A percentile compares a stretch with the other conserved stretches of the same genome.
Conservation (phyloP, 805 yeast genomes). For the Candida coquimbonensis region DNA sequence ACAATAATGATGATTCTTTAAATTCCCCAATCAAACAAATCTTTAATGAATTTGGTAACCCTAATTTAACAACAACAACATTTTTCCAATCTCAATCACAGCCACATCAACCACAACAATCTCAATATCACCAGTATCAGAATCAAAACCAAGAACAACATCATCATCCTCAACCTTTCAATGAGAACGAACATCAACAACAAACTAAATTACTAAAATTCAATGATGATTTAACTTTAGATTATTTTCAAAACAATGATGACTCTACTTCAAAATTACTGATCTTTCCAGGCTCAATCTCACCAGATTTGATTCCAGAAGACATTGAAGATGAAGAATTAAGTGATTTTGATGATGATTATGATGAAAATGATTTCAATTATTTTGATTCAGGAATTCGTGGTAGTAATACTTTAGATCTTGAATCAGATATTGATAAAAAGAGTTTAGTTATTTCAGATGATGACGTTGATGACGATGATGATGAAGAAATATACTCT, state of each 20-base stretch:
- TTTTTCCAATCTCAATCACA: not conserved
- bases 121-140: not conserved
- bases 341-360: conserved; percentile 15
- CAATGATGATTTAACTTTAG: conserved; percentile 22
- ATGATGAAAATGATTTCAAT: conserved; percentile 5
- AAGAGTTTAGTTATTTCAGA: conserved; percentile 31
- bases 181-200: conserved; percentile 2
- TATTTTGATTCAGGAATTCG: conserved; percentile 11
- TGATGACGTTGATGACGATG: conserved; percentile 22
- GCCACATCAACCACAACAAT: too few relatives aligned
- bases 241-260: conserved; percentile 19
- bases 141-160: not conserved
- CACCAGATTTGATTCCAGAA: conserved; percentile 19
- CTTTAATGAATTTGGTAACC: conserved; percentile 22
- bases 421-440: conserved; percentile 37
- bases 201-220: conserved; percentile 19
- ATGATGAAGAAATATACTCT: conserved; percentile 13
- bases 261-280: conserved; percentile 14
- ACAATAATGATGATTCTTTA: not conserved
- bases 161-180: not conserved
- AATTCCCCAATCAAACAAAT: conserved; percentile 6
- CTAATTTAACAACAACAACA: conserved; percentile 19
- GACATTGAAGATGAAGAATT: conserved; percentile 21
- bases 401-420: conserved; percentile 15
- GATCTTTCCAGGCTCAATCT: conserved; percentile 13